Base-by-base conservation (phyloP, 139 green algal genomes). In the Chlamydomonas sphaeroides region DNA sequence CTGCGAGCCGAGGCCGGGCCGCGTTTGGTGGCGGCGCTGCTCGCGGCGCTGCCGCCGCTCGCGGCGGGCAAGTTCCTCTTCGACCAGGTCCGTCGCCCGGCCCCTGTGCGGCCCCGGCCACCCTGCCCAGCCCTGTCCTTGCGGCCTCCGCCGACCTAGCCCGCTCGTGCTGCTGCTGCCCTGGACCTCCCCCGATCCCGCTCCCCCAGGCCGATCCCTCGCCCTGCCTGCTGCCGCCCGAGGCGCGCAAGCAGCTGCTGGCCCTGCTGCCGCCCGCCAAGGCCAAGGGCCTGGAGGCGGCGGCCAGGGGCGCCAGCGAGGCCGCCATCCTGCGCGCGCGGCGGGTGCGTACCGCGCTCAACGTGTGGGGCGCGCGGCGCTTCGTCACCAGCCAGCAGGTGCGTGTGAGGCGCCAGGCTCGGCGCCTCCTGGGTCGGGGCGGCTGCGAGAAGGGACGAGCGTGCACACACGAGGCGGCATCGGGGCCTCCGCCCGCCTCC, bases 271-370 rank as follows among this genome's bases (percentile, higher is more conserved):
- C 38, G 30, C 65, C 69, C 3, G 81, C 80, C 45, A 36, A 77
- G 33, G 1, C 65, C 3, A 59, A 74, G 65, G 2, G 32, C 36
- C 61, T 86, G 42, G 77, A 87, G 21, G 39, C 41, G 20, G 65
- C 72, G 36, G 69, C 65, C 42, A 35, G 71, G 4, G 56, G 63
- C 28, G 63, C 86, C 33, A 86, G 84, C 36, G 75, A 61, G 32
- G 61, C 72, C 26, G 59, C 79, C 4, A 30, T 85, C 57, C 59
- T 62, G 62, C 72, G 85, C 28, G n/a, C 70, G 28, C 73, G 85
- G 28, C 73, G 67, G 20, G 74, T 89, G 35, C 85, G 85, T 32
- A 75, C 69, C 28, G 66, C 45, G 49, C 66, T 89, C 18, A 83
- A 89, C 39, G 21, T 56, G 57, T 89, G 84, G 68, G 80, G 74